Conservation (phyloP, 495 filamentous ascomycete species). For the Pseudomonodictys pantanalensis region DNA sequence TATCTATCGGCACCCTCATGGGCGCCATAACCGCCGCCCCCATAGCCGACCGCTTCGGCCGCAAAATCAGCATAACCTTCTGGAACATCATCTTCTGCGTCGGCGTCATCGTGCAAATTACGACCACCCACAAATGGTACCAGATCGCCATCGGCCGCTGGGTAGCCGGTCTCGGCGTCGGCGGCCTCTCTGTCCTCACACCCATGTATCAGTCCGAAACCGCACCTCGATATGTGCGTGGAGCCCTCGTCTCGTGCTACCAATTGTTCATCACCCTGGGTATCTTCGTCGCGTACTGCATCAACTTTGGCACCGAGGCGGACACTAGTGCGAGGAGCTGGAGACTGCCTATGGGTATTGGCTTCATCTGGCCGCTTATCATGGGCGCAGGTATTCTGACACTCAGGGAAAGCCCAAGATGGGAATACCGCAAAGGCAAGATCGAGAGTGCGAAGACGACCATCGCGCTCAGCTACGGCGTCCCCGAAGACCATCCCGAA, state of each 20-base stretch:
- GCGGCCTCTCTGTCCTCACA: conserved; percentile 69
- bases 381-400: conserved; percentile 58
- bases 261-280: conserved; percentile 86
- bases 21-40: conserved; percentile 31
- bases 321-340: conserved; percentile 60
- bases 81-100: conserved; percentile 32
- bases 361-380: conserved; percentile 72
- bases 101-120: conserved; percentile 36
- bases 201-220: conserved; percentile 75
- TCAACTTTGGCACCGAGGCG: conserved; percentile 72
- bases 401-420: conserved; percentile 41
- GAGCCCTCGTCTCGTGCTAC: conserved; percentile 50
- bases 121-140: conserved; percentile 26
- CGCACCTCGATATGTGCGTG: conserved; percentile 18
- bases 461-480: conserved; percentile 69
- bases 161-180: conserved; percentile 79
- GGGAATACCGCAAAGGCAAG: conserved; percentile 39
- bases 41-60: conserved; percentile 31
- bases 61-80: conserved; percentile 23
- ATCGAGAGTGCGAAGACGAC: conserved; percentile 57
- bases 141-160: conserved; percentile 58
- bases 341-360: conserved; percentile 78
- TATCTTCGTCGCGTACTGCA: conserved; percentile 76
- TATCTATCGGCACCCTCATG: conserved; percentile 33
- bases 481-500: conserved; percentile 58